Conservation (phyloP, 768 basidiomycete species). For the Collybia nuda region DNA sequence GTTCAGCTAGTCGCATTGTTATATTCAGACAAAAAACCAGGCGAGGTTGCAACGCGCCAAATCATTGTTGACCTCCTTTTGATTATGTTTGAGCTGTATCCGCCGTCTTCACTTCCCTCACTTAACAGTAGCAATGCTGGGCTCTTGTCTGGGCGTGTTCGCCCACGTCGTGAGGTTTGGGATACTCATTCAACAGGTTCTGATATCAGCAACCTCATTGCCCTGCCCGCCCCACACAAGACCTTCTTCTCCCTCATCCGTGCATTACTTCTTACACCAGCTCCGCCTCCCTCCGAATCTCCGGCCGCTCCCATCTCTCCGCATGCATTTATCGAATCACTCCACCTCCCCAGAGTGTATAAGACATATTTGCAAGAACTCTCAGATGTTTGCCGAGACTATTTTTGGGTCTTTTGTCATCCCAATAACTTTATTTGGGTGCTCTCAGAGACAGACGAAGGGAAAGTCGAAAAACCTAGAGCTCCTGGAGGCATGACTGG, state of each 20-base stretch:
- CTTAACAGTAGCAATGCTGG: conserved; percentile 27
- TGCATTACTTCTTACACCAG: conserved; percentile 70
- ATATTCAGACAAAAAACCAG: conserved; percentile 98
- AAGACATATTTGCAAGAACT: conserved; percentile 83
- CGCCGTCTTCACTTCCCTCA: conserved; percentile 63
- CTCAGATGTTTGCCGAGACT: conserved; percentile 88
- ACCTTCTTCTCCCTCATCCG: conserved; percentile 74
- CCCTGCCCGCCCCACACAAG: conserved; percentile 72
- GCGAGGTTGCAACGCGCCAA: conserved; percentile 87
- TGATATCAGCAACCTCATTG: conserved; percentile 50
- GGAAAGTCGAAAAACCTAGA: conserved; percentile 81
- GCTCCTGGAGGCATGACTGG: conserved; percentile 99
- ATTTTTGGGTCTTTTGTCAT: conserved; percentile 98
- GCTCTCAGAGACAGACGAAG: conserved; percentile 79
- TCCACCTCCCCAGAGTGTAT: conserved; percentile 72
- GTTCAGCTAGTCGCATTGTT: conserved; percentile 78
- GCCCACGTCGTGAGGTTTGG: conserved; percentile 55
- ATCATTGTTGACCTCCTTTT: conserved; percentile 86
- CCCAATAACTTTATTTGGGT: conserved; percentile 92
- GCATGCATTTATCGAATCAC: conserved; percentile 77
- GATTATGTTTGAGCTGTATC: conserved; percentile 89
- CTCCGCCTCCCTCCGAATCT: conserved; percentile 63
- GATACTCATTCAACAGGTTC: conserved; percentile 42
- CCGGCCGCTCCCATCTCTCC: conserved; percentile 63
- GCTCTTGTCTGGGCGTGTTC: conserved; percentile 22